phyloP scores from a whole-genome alignment of 169 alveolate genomes.

The Eimeria maxima region DNA sequence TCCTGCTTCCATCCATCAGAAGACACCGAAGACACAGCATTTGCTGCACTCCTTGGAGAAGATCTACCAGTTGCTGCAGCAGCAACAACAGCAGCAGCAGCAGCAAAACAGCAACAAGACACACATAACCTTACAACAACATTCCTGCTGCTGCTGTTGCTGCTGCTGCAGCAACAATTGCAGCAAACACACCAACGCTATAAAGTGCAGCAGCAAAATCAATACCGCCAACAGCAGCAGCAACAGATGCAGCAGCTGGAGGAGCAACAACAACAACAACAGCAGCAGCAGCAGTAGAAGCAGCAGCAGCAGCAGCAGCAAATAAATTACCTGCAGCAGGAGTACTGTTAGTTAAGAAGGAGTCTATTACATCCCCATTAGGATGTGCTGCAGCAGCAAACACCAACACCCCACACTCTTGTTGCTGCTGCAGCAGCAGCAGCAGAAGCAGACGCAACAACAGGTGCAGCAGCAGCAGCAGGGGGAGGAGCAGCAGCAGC shows the following conservation, averaged over 20 bases:
- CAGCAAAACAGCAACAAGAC: background rate
- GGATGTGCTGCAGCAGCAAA: background rate
- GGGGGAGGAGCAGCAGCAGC: conserved; percentile 46
- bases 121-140: too few relatives aligned
- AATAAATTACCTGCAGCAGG: background rate
- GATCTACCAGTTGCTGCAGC: conserved; percentile 25
- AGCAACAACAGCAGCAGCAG: background rate
- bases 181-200: too few relatives aligned
- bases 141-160: too few relatives aligned
- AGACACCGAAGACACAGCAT: background rate
- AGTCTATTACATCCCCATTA: background rate
- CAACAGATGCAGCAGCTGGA: background rate
- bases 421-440: background rate
- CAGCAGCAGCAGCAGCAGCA: conserved; percentile 15
- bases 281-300: background rate
- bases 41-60: background rate
- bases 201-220: background rate
- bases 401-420: background rate
- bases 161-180: too few relatives aligned
- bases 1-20: background rate
- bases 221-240: too few relatives aligned
- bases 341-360: background rate
- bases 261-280: background rate
- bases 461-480: conserved; percentile 33
- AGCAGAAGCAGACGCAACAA: conserved; percentile 13